These are phyloP conservation scores for Penstemon eatonii DNA, from an alignment of 257 asterid genomes.

Conservation along the genomic window DNA sequence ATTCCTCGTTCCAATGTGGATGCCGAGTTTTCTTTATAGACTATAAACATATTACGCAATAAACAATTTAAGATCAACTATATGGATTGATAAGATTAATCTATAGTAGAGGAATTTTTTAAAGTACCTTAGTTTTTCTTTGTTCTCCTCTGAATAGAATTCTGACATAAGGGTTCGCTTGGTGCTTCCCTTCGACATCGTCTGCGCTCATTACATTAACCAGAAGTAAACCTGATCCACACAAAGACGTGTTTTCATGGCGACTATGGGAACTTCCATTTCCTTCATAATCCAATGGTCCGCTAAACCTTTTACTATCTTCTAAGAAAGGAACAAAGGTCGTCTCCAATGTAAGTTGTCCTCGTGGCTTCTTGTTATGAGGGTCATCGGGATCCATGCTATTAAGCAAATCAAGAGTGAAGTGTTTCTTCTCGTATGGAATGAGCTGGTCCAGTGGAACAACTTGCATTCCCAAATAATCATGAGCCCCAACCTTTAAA, in stretches of 20 bases:
- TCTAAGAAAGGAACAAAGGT: slow-evolving; percentile 70
- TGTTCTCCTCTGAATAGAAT: slow-evolving; percentile 65
- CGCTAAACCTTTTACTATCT: slow-evolving; percentile 49
- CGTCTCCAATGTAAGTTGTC: slow-evolving; percentile 48
- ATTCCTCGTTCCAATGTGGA: slow-evolving; percentile 82
- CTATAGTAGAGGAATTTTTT: background rate
- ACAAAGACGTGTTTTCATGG: slow-evolving; percentile 33
- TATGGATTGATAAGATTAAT: too few species aligned
- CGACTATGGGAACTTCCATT: slow-evolving; percentile 29
- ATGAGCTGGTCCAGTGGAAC: slow-evolving; percentile 49
- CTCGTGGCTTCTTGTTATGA: slow-evolving; percentile 57
- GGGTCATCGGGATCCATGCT: slow-evolving; percentile 58
- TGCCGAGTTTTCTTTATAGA: slow-evolving; percentile 52
- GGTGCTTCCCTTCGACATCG: slow-evolving; percentile 69
- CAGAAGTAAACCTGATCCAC: slow-evolving; percentile 68
- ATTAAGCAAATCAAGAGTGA: slow-evolving; percentile 51
- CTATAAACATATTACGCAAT: slow-evolving; percentile 32
- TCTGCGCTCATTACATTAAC: slow-evolving; percentile 55
- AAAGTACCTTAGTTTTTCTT: slow-evolving; percentile 65
- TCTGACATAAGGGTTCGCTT: slow-evolving; percentile 55
- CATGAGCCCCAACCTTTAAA: slow-evolving; percentile 70
- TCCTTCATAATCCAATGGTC: slow-evolving; percentile 22
- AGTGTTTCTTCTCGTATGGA: slow-evolving; percentile 55
- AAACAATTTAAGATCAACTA: slow-evolving; percentile 2
- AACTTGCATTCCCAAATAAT: slow-evolving; percentile 82